Evolutionary conservation across 345 rosid species (phyloP).

Genomic region (Turnera subulata): DNA sequence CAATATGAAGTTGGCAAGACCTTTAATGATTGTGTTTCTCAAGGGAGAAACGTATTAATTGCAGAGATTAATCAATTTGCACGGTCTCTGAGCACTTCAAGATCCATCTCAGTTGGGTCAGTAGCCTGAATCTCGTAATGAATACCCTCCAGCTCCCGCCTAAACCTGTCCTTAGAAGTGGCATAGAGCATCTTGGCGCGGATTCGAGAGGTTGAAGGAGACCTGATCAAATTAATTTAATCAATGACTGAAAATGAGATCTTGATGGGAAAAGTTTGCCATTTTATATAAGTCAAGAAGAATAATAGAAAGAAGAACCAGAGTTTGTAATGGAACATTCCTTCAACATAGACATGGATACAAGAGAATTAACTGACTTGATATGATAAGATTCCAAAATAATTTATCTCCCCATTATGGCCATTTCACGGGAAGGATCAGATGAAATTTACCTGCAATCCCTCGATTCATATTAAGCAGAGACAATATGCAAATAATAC

Average conservation of each 20-base stretch:
- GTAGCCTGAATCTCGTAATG: slow-evolving; percentile 24
- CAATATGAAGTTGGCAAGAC: not conserved
- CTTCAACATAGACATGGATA: too few species aligned
- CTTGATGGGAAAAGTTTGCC: not conserved
- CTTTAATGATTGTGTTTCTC: not conserved
- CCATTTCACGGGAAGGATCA: too few species aligned
- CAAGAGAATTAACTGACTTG: not conserved
- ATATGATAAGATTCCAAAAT: not conserved
- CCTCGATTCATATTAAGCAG: too few species aligned
- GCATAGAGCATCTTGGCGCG: slow-evolving; percentile 25
- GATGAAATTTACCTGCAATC: too few species aligned
- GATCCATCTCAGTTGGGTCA: slow-evolving; percentile 21
- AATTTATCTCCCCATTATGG: not conserved
- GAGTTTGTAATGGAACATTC: too few species aligned
- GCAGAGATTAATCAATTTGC: slow-evolving; percentile 3
- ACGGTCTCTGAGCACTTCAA: slow-evolving; percentile 22
- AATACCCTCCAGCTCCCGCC: slow-evolving; percentile 17
- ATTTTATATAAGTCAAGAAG: not conserved
- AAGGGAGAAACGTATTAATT: not conserved
- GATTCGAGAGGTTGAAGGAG: slow-evolving; percentile 23
- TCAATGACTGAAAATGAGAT: not conserved
- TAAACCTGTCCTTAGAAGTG: slow-evolving; percentile 20
- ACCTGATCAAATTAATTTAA: slow-evolving; percentile 8
- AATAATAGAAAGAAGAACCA: too few species aligned
- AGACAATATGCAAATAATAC: too few species aligned